Conservation (phyloP, 1,139 yeast species). For the Scheffersomyces insectosa region DNA sequence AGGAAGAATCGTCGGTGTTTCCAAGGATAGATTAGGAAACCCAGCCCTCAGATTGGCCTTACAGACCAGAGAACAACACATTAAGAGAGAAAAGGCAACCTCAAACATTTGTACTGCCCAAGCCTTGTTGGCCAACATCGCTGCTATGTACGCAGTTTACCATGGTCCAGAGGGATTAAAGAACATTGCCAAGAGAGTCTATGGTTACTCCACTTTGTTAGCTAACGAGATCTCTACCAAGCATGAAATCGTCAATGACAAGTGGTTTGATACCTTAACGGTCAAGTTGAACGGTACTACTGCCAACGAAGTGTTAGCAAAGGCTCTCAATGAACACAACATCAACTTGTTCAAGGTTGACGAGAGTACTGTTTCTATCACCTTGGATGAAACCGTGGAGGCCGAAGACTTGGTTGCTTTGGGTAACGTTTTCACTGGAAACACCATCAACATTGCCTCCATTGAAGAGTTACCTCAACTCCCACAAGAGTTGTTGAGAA, state of each 20-base stretch:
- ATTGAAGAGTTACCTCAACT: constrained; percentile 48
- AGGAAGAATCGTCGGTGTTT: constrained; percentile 91
- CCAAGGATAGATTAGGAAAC: constrained; percentile 88
- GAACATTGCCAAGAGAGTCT: constrained; percentile 75
- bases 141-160: constrained; percentile 94
- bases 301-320: constrained; percentile 56
- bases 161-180: constrained; percentile 93
- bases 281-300: constrained; percentile 51
- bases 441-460: constrained; percentile 13
- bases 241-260: constrained; percentile 56
- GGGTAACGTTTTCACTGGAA: constrained; percentile 56
- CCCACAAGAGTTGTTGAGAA: constrained; percentile 57
- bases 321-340: constrained; percentile 61
- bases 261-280: constrained; percentile 89
- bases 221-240: constrained; percentile 55
- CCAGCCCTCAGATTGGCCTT: constrained; percentile 88
- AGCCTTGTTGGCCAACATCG: constrained; percentile 91
- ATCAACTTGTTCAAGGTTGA: constrained; percentile 77
- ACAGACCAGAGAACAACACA: constrained; percentile 98
- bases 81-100: constrained; percentile 95
- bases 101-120: constrained; percentile 98
- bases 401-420: constrained; percentile 60
- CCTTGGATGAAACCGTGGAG: constrained; percentile 85
- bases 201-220: constrained; percentile 71
- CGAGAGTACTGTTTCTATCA: constrained; percentile 62